Base-by-base conservation (phyloP, 2,329 filamentous ascomycete genomes). In the Karstenula rhodostoma region DNA sequence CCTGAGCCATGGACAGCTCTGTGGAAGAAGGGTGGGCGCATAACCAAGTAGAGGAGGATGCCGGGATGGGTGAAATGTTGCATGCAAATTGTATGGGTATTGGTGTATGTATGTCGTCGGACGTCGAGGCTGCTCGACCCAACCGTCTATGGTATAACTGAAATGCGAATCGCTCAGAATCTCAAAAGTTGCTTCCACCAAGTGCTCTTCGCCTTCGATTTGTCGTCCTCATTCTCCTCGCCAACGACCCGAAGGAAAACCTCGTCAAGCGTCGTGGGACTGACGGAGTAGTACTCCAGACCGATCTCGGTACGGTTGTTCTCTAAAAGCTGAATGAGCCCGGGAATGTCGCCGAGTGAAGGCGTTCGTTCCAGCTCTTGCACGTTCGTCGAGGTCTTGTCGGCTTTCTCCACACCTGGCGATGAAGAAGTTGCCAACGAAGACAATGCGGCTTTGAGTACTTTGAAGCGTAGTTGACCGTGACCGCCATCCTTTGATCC, bases 161-260 rank as follows among this genome's bases (percentile, higher is more conserved):
- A 40, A 33, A 27, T 33, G 23, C 10, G 27, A 27, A 54, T 44
- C 40, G 27, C 12, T 19, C 29, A 32, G 12, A 32, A 32, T 32
- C 32, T 55, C 17, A 29, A 37, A 35, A 59, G 35, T 32, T 59
- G 50, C 42, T 49, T 60, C 27, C 44, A 12, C 27, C 51, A 46
- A 22, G 35, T 59, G 23, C 47, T 50, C 33, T 56, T 64, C n/a
- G 63, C 61, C 58, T 65, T 66, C 58, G 56, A 60, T 7, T 44
- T 61, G 29, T 71, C 71, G 19, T 76, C 93, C 75, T 96, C 92
- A 66, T 89, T 83, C 75, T 96, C 90, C 76, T 88, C 86, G 1
- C 89, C 89, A 0, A 97, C 93, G 73, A 97, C 95, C 27, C 85
- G 86, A 75, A 97, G 78, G 78, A 97, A 97, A 0, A 97, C 93